Conservation (phyloP, 176 grass and related monocot genomes). For the Lolium multiflorum region DNA sequence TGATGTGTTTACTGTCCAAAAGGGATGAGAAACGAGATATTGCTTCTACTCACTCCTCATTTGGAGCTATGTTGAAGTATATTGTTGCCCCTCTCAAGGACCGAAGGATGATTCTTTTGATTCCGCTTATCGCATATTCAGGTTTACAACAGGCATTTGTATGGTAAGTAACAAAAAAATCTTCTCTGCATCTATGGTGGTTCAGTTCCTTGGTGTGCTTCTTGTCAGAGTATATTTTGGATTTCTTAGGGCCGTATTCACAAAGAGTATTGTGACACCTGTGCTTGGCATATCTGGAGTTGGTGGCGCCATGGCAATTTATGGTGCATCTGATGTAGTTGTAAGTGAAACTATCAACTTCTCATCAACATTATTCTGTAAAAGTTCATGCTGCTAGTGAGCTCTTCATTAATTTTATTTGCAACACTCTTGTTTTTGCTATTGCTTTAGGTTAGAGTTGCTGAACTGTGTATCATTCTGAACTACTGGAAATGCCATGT, state of each 20-base stretch:
- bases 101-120: conserved; percentile 81
- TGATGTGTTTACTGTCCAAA: conserved; percentile 92
- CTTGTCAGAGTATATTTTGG: conserved; percentile 5
- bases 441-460: conserved; percentile 16
- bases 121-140: conserved; percentile 92
- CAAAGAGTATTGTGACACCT: conserved; percentile 93
- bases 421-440: neutral
- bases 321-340: conserved; percentile 89
- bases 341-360: conserved; percentile 54
- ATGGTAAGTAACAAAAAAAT: conserved; percentile 62
- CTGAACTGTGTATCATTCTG: neutral
- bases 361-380: neutral
- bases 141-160: conserved; percentile 98
- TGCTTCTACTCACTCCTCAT: conserved; percentile 53
- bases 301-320: conserved; percentile 96
- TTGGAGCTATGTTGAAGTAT: conserved; percentile 72
- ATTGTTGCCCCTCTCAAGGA: conserved; percentile 78
- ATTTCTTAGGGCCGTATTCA: conserved; percentile 84
- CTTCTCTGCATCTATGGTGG: conserved; percentile 11
- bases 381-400: neutral
- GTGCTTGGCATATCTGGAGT: conserved; percentile 93
- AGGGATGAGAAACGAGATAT: conserved; percentile 67
- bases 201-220: conserved; percentile 34
- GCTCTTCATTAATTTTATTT: neutral
- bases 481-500: neutral